Percentiles rank a stretch among this genome's conserved stretches.
These are phyloP conservation scores for Solanum hybrid DNA, from an alignment of 305 asterid species.

Conservation along the genomic window DNA sequence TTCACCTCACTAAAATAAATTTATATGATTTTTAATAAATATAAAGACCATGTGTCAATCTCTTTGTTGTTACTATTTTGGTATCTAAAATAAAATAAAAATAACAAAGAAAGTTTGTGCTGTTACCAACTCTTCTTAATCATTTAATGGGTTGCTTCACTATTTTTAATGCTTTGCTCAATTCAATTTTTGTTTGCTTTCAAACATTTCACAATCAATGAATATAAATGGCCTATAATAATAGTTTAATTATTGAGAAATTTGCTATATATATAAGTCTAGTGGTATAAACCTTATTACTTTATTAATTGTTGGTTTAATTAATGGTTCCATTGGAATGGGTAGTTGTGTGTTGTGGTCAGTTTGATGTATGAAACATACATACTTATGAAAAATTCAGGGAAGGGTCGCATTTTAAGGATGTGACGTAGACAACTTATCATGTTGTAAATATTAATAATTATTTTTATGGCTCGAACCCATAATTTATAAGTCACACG, in stretches of 20 bases:
- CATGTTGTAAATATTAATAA: neutral
- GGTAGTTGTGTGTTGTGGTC: neutral
- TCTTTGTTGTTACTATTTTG: neutral
- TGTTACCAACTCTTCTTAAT: neutral
- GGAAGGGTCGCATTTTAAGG: rapidly evolving
- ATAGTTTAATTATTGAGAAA: neutral
- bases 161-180: neutral
- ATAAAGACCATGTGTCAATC: neutral
- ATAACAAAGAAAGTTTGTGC: neutral
- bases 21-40: too few relatives aligned
- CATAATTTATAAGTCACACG: neutral
- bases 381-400: too few relatives aligned
- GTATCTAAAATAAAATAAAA: neutral
- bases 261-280: neutral
- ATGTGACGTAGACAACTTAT: neutral
- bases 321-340: neutral
- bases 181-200: neutral
- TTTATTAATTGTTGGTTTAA: neutral
- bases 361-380: neutral
- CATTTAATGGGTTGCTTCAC: neutral
- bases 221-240: neutral
- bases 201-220: neutral
- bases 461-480: neutral
- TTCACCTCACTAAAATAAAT: too few relatives aligned
- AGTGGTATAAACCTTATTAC: neutral